phyloP scores from a whole-genome alignment of 2,329 filamentous ascomycete species.

The Phialemonium atrogriseum region DNA sequence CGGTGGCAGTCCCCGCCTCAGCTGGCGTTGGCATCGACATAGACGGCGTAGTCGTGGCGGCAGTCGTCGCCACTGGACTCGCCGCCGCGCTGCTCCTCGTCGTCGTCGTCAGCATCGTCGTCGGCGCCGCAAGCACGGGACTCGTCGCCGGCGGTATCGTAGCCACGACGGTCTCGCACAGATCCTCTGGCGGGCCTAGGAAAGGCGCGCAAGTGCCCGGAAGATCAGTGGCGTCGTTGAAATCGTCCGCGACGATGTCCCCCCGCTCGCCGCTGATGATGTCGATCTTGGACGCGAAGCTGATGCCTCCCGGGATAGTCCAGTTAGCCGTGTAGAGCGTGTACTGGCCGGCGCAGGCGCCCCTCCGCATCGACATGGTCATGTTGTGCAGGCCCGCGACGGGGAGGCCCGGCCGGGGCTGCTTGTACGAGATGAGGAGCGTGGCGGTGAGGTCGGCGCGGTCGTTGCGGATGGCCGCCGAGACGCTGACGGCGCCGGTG shows the following conservation, averaged over 20 bases:
- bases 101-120: background rate
- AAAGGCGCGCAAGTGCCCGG: conserved; percentile 3
- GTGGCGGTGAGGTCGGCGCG: conserved; percentile 14
- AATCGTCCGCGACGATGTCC: conserved; percentile 1
- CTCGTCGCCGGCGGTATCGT: too few species aligned
- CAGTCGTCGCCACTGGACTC: too few species aligned
- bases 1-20: background rate
- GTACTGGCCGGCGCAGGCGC: conserved; percentile 5
- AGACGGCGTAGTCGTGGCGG: background rate
- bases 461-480: conserved; percentile 40
- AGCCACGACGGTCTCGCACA: background rate
- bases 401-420: conserved; percentile 4
- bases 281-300: conserved; percentile 5
- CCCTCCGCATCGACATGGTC: conserved; percentile 5
- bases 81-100: background rate
- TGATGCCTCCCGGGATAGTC: conserved; percentile 7
- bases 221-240: conserved; percentile 5
- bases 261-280: conserved; percentile 5
- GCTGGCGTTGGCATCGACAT: background rate
- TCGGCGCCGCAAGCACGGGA: too few species aligned
- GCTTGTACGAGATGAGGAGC: conserved; percentile 6
- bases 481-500: conserved; percentile 32
- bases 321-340: conserved; percentile 5
- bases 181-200: background rate
- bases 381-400: conserved; percentile 7